phyloP scores from a whole-genome alignment of 179 eudicot species.

The Corrigiola litoralis region DNA sequence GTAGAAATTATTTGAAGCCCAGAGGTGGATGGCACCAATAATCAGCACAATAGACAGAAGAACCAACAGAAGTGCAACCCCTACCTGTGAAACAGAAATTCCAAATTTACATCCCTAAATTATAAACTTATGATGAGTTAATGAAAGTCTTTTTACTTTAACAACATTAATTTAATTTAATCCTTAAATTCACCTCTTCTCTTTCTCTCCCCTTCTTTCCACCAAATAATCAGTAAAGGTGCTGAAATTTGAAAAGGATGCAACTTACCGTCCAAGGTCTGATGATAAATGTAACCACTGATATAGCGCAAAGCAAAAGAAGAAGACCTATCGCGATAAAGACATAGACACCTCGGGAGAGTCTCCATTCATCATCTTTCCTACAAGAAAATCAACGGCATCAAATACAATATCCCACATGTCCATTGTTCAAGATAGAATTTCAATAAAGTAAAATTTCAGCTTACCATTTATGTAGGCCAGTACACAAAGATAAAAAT shows the following conservation, averaged over 20 bases:
- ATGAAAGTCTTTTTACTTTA: no score
- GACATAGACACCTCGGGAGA: conserved; percentile 74
- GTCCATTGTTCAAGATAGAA: background rate
- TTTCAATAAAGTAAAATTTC: background rate
- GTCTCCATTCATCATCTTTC: conserved; percentile 96
- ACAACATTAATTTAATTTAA: no score
- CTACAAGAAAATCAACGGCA: conserved; percentile 38
- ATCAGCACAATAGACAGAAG: conserved; percentile 80
- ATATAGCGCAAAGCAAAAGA: conserved; percentile 87
- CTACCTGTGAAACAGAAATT: conserved; percentile 58
- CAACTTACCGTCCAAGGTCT: conserved; percentile 88
- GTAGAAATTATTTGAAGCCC: conserved; percentile 98
- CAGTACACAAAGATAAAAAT: conserved; percentile 68
- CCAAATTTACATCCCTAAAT: conserved; percentile 18
- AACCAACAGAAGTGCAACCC: conserved; percentile 86
- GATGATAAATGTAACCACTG: conserved; percentile 70
- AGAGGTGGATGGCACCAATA: conserved; percentile 88
- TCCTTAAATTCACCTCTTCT: no score
- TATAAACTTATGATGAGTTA: no score
- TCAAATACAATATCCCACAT: conserved; percentile 11
- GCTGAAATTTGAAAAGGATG: conserved; percentile 3
- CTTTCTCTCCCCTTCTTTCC: background rate
- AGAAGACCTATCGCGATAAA: conserved; percentile 76
- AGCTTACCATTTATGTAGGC: conserved; percentile 86
- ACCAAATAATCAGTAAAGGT: background rate